Evolutionary conservation across 2,329 filamentous ascomycete species (phyloP).

Genomic region (Massarina eburnea): DNA sequence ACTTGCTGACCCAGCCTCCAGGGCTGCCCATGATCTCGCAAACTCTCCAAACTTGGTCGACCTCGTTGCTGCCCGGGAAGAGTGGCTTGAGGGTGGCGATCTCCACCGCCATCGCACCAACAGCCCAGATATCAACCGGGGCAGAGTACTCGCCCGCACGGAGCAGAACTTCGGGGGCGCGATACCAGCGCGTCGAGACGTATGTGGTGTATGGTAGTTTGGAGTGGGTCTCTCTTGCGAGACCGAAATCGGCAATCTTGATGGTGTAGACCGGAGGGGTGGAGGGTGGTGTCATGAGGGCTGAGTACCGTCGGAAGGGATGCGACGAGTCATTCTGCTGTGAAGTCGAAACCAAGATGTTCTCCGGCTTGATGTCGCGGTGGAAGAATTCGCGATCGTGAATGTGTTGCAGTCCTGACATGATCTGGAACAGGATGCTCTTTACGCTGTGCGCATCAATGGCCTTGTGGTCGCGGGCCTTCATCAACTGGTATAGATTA

Average conservation of each 20-base stretch:
- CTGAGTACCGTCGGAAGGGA: slow-evolving; percentile 89
- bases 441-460: slow-evolving; percentile 91
- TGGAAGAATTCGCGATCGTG: slow-evolving; percentile 98
- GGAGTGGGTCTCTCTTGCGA: slow-evolving; percentile 96
- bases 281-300: slow-evolving; percentile 89
- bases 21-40: slow-evolving; percentile 99
- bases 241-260: slow-evolving; percentile 97
- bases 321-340: slow-evolving; percentile 77
- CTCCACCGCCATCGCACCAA: slow-evolving; percentile 98
- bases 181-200: slow-evolving; percentile 95
- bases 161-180: slow-evolving; percentile 88
- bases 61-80: slow-evolving; percentile 96
- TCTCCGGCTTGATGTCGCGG: slow-evolving; percentile 98
- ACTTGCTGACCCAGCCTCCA: slow-evolving; percentile 96
- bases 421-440: slow-evolving; percentile 96
- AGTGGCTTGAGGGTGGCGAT: slow-evolving; percentile 94
- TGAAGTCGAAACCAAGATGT: slow-evolving; percentile 94
- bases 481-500: slow-evolving; percentile 98
- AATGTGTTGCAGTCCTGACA: slow-evolving; percentile 94
- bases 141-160: slow-evolving; percentile 96
- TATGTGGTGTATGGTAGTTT: slow-evolving; percentile 97
- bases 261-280: slow-evolving; percentile 93
- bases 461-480: slow-evolving; percentile 91
- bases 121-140: slow-evolving; percentile 97
- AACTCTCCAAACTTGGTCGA: slow-evolving; percentile 97